phyloP scores from a whole-genome alignment of 2,329 filamentous ascomycete species.

The Calonectria multiphialidica region DNA sequence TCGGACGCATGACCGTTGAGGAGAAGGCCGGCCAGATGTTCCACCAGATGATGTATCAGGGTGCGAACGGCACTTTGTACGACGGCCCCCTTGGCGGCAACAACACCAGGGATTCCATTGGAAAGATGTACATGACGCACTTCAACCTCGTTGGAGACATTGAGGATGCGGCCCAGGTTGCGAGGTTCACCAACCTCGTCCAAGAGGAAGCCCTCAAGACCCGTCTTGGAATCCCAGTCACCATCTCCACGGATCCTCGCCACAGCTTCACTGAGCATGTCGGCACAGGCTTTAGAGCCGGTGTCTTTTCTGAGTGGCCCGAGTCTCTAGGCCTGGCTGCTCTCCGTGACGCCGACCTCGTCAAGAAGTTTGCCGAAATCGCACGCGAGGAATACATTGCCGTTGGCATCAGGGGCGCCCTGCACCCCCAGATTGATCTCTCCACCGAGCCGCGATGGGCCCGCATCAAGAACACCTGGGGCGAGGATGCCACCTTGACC shows the following conservation, averaged over 20 bases:
- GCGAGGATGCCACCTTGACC: slow-evolving; percentile 60
- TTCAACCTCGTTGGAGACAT: slow-evolving; percentile 61
- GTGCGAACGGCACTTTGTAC: slow-evolving; percentile 40
- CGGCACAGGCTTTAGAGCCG: slow-evolving; percentile 57
- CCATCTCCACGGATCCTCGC: slow-evolving; percentile 60
- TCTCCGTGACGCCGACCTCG: slow-evolving; percentile 56
- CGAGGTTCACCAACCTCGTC: slow-evolving; percentile 56
- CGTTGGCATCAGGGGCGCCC: slow-evolving; percentile 56
- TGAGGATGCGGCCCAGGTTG: slow-evolving; percentile 47
- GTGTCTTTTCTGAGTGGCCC: slow-evolving; percentile 63
- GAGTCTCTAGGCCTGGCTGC: slow-evolving; percentile 64
- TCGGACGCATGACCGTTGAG: slow-evolving; percentile 59
- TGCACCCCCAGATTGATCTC: slow-evolving; percentile 65
- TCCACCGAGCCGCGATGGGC: slow-evolving; percentile 65
- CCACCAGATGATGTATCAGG: slow-evolving; percentile 50
- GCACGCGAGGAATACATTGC: slow-evolving; percentile 60
- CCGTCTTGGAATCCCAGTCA: slow-evolving; percentile 61
- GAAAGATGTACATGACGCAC: slow-evolving; percentile 50
- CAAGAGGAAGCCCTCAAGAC: slow-evolving; percentile 58
- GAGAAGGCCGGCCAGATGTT: slow-evolving; percentile 64
- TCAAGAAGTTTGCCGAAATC: slow-evolving; percentile 60
- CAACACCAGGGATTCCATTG: slow-evolving; percentile 31
- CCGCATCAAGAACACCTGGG: slow-evolving; percentile 58
- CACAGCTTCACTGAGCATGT: slow-evolving; percentile 58
- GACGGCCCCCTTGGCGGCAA: slow-evolving; percentile 10